Evolutionary conservation across 345 rosid genomes (phyloP).

Genomic region (Eucalyptus melliodora): DNA sequence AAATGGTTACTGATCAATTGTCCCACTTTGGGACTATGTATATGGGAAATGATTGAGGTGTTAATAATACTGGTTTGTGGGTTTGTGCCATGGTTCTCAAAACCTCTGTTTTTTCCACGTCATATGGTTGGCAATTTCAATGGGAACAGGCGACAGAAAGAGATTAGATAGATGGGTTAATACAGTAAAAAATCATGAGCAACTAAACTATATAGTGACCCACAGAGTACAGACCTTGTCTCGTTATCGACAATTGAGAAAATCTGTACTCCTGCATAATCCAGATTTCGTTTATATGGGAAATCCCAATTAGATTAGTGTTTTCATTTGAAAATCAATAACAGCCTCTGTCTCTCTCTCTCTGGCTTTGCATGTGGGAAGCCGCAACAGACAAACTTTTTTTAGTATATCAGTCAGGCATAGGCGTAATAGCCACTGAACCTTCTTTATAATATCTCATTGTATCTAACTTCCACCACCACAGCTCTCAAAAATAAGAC

Average conservation of each 20-base stretch:
- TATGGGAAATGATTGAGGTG: slow-evolving; percentile 12
- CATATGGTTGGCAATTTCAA: neutral
- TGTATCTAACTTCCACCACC: neutral
- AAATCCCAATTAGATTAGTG: neutral
- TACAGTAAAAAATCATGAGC: neutral
- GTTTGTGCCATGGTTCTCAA: neutral
- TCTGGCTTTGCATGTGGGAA: slow-evolving; percentile 17
- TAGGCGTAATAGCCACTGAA: neutral
- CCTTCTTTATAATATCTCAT: neutral
- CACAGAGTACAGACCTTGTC: neutral
- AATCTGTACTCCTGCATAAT: neutral
- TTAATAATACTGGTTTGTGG: slow-evolving; percentile 7
- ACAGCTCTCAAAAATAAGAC: neutral
- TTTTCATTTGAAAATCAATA: neutral
- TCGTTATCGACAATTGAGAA: neutral
- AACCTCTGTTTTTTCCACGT: neutral
- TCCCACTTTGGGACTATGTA: slow-evolving; percentile 15
- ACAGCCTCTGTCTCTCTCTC: neutral
- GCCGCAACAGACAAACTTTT: neutral
- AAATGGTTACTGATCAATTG: neutral
- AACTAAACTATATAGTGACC: neutral
- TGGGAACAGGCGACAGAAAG: neutral
- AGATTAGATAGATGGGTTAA: neutral
- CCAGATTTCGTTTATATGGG: neutral
- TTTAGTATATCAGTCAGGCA: neutral